Evolutionary conservation across 176 grass and related monocot species (phyloP), one percentile per base, ranked within the genome.

Genomic region (Secale cereale): DNA sequence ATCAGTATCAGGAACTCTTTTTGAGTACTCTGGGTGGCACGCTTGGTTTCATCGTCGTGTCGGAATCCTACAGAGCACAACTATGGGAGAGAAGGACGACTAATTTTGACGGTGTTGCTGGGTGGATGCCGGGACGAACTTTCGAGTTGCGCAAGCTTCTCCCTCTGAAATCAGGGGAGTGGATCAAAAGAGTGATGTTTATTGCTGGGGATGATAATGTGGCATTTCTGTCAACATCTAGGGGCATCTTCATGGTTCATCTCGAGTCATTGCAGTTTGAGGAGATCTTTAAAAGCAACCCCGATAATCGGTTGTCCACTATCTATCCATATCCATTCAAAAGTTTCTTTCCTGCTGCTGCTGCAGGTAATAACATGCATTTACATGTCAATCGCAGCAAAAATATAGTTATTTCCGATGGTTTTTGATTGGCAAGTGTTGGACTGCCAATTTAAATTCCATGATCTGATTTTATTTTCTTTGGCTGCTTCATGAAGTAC

Each of bases 141-240:
- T 28, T 70, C 37, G 66, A 82, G 35, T 17, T 82, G 14, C n/a
- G 10, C 31, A 71, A 22, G 15, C 46, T 82, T 70, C 80, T 82
- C 27, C 54, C 65, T 1, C 48, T 71, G 8, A 28, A 31, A 56
- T 26, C 66, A 59, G 2, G 9, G 32, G 66, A 19, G 5, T 40
- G 70, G 70, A 45, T 9, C 75, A 10, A 59, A 8, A 7, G 4
- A 36, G 19, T 59, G 36, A 19, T 36, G 22, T 3, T 50, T 28
- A 10, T 37, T 78, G 29, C 29, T 36, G 75, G 75, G 52, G 52
- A 78, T 78, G 19, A 36, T 36, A 78, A 78, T 36, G 20, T 78
- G 30, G 14, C 32, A n/a, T 59, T 77, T 77, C 50, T 59, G 50
- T 35, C 50, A 7, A 59, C 50, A 23, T 13, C 20, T 23, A 57